phyloP scores from a whole-genome alignment of 2,329 filamentous ascomycete species.

The Aspergillus sp. region DNA sequence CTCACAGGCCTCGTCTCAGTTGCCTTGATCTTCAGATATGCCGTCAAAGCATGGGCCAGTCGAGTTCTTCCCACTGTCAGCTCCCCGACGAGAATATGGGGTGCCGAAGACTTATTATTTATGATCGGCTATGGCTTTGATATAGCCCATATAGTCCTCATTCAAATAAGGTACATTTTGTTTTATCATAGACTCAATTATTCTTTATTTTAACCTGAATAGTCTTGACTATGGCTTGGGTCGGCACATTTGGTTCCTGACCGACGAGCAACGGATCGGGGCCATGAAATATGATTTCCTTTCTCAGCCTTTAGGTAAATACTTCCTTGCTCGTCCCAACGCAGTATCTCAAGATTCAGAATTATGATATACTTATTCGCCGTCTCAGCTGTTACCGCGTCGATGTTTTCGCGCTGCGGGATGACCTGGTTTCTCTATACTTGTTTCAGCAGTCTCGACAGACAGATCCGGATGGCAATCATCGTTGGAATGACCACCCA shows the following conservation, averaged over 20 bases:
- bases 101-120: constrained; percentile 35
- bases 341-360: neutral
- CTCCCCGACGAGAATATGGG: constrained; percentile 33
- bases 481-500: constrained; percentile 33
- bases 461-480: constrained; percentile 30
- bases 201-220: neutral
- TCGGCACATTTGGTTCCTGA: constrained; percentile 34
- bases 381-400: constrained; percentile 28
- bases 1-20: constrained; percentile 20
- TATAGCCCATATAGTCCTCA: constrained; percentile 31
- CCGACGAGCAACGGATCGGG: constrained; percentile 20
- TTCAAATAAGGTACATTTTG: constrained; percentile 30
- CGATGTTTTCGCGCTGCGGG: constrained; percentile 36
- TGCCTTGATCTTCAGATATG: constrained; percentile 15
- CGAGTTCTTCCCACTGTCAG: constrained; percentile 33
- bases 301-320: constrained; percentile 25
- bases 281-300: constrained; percentile 31
- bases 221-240: constrained; percentile 34
- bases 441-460: constrained; percentile 34
- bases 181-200: no score
- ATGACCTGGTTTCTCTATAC: constrained; percentile 40
- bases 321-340: neutral
- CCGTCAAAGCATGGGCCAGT: constrained; percentile 31
- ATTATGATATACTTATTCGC: neutral
- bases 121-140: constrained; percentile 30